Conservation (phyloP, 177 flowering plant genomes). For the Vitis hybrid region DNA sequence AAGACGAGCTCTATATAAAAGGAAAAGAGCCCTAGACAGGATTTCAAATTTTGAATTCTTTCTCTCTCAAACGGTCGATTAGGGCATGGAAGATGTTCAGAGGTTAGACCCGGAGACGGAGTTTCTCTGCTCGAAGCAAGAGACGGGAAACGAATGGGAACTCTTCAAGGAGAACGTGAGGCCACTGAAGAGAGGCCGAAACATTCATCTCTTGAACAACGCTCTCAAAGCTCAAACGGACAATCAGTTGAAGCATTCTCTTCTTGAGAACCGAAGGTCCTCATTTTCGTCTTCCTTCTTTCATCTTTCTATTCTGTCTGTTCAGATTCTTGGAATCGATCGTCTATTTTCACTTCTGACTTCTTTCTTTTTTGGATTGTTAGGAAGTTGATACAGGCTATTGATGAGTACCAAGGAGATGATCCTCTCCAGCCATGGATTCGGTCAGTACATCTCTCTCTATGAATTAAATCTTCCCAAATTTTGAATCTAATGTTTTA, state of each 20-base stretch:
- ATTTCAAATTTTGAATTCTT: slow-evolving; percentile 14
- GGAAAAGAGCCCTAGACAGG: not conserved
- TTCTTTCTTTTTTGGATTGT: not conserved
- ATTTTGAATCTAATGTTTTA: no score
- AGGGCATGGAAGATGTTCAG: slow-evolving; percentile 21
- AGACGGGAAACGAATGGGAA: slow-evolving; percentile 85
- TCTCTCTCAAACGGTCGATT: not conserved
- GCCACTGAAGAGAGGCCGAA: slow-evolving; percentile 90
- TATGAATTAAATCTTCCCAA: not conserved
- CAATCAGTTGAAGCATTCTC: slow-evolving; percentile 47
- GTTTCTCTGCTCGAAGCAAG: slow-evolving; percentile 57
- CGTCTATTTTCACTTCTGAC: slow-evolving; percentile 3
- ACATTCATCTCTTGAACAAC: slow-evolving; percentile 57
- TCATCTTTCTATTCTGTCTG: not conserved
- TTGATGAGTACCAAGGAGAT: slow-evolving; percentile 80
- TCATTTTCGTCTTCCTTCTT: not conserved
- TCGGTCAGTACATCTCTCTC: slow-evolving; percentile 43
- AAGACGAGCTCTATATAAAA: not conserved
- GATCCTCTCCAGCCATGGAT: slow-evolving; percentile 95
- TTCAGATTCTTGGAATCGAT: not conserved
- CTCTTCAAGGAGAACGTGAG: slow-evolving; percentile 86
- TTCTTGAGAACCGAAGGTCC: slow-evolving; percentile 61
- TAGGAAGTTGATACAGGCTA: slow-evolving; percentile 75
- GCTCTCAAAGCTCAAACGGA: slow-evolving; percentile 60
- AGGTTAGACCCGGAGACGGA: slow-evolving; percentile 68